Conservation (phyloP, 1,284 basidiomycete genomes). For the Boletus albobrunnescens region DNA sequence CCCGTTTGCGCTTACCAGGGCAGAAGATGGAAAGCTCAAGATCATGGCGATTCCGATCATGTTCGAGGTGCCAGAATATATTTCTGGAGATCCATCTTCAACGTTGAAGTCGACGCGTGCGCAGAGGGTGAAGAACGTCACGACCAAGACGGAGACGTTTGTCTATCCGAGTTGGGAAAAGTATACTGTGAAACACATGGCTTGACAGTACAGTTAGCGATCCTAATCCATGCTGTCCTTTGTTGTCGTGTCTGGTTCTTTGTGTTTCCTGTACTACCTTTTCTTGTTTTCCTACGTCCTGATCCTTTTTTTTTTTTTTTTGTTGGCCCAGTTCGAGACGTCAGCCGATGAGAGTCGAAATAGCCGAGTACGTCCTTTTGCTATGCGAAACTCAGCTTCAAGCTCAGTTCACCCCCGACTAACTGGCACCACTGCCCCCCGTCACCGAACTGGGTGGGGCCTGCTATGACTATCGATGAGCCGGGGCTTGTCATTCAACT, state of each 20-base stretch:
- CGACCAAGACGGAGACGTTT: constrained; percentile 44
- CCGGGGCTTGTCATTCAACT: no score
- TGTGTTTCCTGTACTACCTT: no score
- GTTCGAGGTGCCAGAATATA: constrained; percentile 37
- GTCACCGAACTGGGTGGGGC: no score
- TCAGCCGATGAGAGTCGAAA: no score
- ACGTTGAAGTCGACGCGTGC: constrained; percentile 24
- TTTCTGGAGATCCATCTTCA: constrained; percentile 16
- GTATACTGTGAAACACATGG: constrained; percentile 47
- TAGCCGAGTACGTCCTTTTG: no score
- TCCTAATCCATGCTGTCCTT: not conserved
- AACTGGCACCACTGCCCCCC: no score
- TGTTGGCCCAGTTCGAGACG: no score
- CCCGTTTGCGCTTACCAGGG: constrained; percentile 45
- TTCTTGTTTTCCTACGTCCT: no score
- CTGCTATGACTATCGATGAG: no score
- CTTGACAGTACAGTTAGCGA: constrained; percentile 15
- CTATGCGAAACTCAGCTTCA: no score
- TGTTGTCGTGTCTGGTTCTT: not conserved
- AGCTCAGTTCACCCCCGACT: no score
- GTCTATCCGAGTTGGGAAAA: constrained; percentile 60
- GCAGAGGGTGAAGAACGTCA: constrained; percentile 36
- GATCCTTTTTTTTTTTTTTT: no score
- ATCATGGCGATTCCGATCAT: constrained; percentile 44
- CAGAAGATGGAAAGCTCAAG: constrained; percentile 51